Evolutionary conservation across 1,284 basidiomycete genomes (phyloP), one percentile per base, ranked within the genome.

Genomic region (Austroboletus olivaceoglutinosus): DNA sequence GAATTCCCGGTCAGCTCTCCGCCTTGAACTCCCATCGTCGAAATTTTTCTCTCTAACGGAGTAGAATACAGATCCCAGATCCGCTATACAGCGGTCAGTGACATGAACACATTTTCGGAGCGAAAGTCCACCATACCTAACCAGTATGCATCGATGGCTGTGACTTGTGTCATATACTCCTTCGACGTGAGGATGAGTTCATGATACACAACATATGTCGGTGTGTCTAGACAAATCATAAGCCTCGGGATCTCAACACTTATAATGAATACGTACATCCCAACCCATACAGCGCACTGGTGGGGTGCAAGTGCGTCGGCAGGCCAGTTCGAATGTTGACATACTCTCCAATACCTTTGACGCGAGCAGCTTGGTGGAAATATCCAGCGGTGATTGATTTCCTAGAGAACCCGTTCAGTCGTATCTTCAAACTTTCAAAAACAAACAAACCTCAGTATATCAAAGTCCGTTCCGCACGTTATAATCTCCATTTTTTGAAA

Each of bases 291-390:
- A 99, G 73, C 2, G 97, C 95, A 62, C 91, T 94, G 0, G 97
- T 99, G 0, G 97, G 97, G 68, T 99, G 97, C 41, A 99, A 74
- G 68, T 94, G 91, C 43, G 93, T 94, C 5, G 91, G 91, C 42
- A 93, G 70, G 19, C 94, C 97, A n/a, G 96, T 95, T 39, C 97
- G 82, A 59, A 96, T 91, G 70, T 99, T 98, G 54, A 96, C 92
- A 69, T 98, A 99, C 72, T 99, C 97, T 56, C 96, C 97, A 54
- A 99, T 97, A 66, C 96, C 96, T 74, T 98, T 99, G 37, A 97
- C 95, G 57, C 93, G 78, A 10, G 96, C 96, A 1, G 97, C 95
- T 72, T 99, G 97, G 70, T 99, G 97, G 81, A 99, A 99, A 74
- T 98, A 99, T 22, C 96, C 97, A 15, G 95, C 91, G 41, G 93